Conservation (phyloP, 2,329 filamentous ascomycete species). For the Aspergillus felis region DNA sequence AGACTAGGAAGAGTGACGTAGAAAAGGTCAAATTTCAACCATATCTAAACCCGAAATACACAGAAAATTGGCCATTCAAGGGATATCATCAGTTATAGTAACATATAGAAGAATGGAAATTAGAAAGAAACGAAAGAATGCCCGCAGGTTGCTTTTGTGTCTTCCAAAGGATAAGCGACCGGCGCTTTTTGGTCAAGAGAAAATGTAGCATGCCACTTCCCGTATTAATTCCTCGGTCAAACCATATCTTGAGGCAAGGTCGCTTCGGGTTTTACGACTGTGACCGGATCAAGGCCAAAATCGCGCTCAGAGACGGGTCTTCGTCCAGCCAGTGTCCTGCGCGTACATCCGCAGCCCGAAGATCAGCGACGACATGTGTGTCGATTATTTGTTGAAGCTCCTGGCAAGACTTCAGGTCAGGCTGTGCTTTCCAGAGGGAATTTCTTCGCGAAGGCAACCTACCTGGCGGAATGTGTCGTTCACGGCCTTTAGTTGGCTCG, state of each 20-base stretch:
- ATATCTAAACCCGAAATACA: not conserved
- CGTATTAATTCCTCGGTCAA: not conserved
- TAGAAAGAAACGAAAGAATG: not conserved
- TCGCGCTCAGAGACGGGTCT: constrained; percentile 53
- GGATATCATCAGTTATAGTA: not conserved
- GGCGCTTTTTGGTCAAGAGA: not conserved
- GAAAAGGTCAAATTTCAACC: not conserved
- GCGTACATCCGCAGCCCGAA: constrained; percentile 52
- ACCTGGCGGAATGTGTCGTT: constrained; percentile 48
- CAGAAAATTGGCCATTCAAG: not conserved
- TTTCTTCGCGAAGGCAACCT: constrained; percentile 19
- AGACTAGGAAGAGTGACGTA: not conserved
- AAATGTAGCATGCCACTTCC: not conserved
- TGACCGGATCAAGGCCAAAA: constrained; percentile 44
- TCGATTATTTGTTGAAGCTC: constrained; percentile 57
- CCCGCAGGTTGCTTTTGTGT: not conserved
- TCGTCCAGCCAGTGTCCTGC: constrained; percentile 61
- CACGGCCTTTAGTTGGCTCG: constrained; percentile 46
- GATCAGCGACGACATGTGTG: constrained; percentile 51
- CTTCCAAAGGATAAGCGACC: not conserved
- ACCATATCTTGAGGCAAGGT: constrained; percentile 1
- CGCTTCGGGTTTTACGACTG: constrained; percentile 23
- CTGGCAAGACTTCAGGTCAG: constrained; percentile 30
- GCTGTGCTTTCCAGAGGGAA: not conserved
- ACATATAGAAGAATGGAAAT: not conserved